phyloP scores from a whole-genome alignment of 352 stramenopile species.

The Globisporangium echinulatum region DNA sequence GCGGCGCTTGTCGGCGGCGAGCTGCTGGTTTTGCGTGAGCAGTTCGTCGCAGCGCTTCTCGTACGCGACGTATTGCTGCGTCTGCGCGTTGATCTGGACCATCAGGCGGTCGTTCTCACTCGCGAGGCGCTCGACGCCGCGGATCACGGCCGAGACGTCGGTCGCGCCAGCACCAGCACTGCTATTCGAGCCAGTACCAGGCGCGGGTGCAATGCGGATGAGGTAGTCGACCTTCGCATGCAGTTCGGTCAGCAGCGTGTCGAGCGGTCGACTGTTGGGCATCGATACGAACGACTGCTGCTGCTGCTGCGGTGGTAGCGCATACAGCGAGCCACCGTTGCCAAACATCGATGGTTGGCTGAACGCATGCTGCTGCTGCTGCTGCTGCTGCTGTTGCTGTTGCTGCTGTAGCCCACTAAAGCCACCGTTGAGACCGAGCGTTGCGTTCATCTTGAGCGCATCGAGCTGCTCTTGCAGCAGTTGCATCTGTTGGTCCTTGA shows the following conservation, averaged over 20 bases:
- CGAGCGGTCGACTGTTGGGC: conserved; percentile 28
- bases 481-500: conserved; percentile 44
- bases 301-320: conserved; percentile 3
- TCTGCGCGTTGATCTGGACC: conserved; percentile 73
- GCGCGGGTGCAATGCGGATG: conserved; percentile 50
- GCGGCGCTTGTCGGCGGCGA: conserved; percentile 60
- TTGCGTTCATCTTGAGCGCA: conserved; percentile 21
- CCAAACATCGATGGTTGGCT: background rate
- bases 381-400: background rate
- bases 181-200: conserved; percentile 1
- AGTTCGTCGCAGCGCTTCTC: conserved; percentile 70
- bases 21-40: conserved; percentile 44
- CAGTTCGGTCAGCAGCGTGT: conserved; percentile 48
- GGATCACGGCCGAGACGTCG: conserved; percentile 55
- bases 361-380: background rate
- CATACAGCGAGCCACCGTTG: background rate
- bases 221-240: conserved; percentile 76
- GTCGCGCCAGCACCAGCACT: conserved; percentile 25
- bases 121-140: conserved; percentile 66
- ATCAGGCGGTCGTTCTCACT: conserved; percentile 69
- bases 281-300: conserved; percentile 18
- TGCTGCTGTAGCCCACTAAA: conserved; percentile 17
- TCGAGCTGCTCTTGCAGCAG: conserved; percentile 53
- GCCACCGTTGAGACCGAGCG: conserved; percentile 5
- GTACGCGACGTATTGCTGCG: conserved; percentile 62